Evolutionary conservation across 2,329 filamentous ascomycete species (phyloP).

Genomic region (Dactylellina parvicollis): DNA sequence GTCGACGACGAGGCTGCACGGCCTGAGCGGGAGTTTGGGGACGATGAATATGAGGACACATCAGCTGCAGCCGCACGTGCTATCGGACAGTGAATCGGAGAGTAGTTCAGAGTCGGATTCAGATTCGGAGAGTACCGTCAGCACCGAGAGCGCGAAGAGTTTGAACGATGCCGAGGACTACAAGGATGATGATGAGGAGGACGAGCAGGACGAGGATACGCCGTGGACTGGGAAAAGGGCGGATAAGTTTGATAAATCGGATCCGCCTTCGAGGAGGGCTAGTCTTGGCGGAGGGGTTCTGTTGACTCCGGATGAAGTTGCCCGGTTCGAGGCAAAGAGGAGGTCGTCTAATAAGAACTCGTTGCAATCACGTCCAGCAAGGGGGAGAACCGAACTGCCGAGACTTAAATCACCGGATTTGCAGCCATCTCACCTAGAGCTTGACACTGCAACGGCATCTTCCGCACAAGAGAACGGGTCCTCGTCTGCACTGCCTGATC

Average conservation of each 20-base stretch:
- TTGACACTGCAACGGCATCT: conserved; percentile 1
- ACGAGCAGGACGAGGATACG: neutral
- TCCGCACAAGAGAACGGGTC: neutral
- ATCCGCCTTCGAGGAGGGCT: conserved; percentile 32
- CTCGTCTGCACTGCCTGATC: conserved; percentile 59
- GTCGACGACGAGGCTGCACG: conserved; percentile 39
- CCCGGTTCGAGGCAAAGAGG: conserved; percentile 39
- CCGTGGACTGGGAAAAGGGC: neutral
- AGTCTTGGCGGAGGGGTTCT: conserved; percentile 29
- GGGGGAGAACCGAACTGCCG: neutral
- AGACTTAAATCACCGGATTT: neutral
- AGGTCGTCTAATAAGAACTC: neutral
- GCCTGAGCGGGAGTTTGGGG: conserved; percentile 22
- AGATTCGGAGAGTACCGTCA: conserved; percentile 57
- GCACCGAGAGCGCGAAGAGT: conserved; percentile 62
- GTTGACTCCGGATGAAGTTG: conserved; percentile 20
- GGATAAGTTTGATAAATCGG: conserved; percentile 28
- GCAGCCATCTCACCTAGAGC: neutral
- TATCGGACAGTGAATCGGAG: conserved; percentile 65
- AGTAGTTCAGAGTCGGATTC: conserved; percentile 60
- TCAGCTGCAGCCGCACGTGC: conserved; percentile 71
- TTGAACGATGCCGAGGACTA: conserved; percentile 61
- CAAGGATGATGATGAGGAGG: conserved; percentile 37
- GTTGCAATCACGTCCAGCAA: neutral
- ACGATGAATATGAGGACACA: conserved; percentile 74